Evolutionary conservation across 116 monocot species (phyloP).

Genomic region (Zostera marina): DNA sequence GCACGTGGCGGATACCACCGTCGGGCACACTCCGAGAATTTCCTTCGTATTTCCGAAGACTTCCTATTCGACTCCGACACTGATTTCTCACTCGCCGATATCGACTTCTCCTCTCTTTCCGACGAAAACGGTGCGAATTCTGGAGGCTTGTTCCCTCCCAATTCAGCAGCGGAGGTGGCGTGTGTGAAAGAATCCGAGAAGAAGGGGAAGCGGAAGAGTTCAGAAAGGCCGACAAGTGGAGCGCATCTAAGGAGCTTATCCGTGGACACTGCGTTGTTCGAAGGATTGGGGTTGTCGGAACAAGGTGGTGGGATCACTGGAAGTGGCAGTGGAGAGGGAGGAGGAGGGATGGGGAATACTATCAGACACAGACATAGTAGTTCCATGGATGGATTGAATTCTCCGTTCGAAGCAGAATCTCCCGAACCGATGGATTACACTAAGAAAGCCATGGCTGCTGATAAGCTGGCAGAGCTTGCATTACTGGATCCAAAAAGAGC

Average conservation of each 20-base stretch:
- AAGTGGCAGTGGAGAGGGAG: neutral
- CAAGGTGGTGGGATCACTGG: constrained; percentile 4
- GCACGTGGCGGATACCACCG: constrained; percentile 20
- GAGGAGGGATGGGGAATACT: neutral
- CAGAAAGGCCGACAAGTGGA: neutral
- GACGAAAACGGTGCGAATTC: constrained; percentile 27
- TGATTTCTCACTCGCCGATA: constrained; percentile 56
- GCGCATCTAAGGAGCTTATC: constrained; percentile 63
- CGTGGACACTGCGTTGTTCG: constrained; percentile 69
- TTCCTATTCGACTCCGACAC: constrained; percentile 57
- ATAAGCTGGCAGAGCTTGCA: constrained; percentile 48
- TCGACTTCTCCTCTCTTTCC: constrained; percentile 70
- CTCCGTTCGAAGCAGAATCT: constrained; percentile 44
- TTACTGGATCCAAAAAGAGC: constrained; percentile 50
- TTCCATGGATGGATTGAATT: constrained; percentile 47
- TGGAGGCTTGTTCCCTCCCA: neutral
- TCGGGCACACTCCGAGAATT: constrained; percentile 69
- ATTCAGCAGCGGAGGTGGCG: neutral
- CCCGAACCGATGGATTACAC: constrained; percentile 14
- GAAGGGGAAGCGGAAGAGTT: too few relatives aligned
- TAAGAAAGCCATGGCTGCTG: constrained; percentile 49
- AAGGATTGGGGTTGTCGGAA: constrained; percentile 17
- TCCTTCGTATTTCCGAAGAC: constrained; percentile 67
- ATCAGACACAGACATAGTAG: constrained; percentile 25
- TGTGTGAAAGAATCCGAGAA: neutral